A percentile compares a stretch with the other conserved stretches of the same genome.
Conservation (phyloP, 164 flowering plant genomes). For the Chimonanthus praecox region DNA sequence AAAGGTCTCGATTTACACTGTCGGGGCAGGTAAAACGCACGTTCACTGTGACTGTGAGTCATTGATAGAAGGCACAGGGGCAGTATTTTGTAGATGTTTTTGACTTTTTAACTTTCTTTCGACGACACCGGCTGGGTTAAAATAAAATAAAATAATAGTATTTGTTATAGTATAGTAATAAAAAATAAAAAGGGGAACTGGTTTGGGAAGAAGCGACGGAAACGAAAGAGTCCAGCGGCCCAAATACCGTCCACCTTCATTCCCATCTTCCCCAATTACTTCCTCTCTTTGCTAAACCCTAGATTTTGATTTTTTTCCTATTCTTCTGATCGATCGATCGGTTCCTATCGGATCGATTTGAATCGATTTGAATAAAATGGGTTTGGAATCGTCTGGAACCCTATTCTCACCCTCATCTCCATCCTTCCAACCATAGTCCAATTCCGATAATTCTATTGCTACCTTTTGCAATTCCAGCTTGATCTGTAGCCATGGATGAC, state of each 20-base stretch:
- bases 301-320: background rate
- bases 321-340: background rate
- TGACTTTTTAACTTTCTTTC: too few relatives aligned
- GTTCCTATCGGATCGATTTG: background rate
- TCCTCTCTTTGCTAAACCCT: background rate
- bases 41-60: too few relatives aligned
- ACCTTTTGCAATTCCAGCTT: background rate
- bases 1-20: too few relatives aligned
- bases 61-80: too few relatives aligned
- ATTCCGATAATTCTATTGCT: background rate
- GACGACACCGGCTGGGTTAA: too few relatives aligned
- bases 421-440: background rate
- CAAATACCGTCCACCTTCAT: background rate
- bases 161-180: too few relatives aligned
- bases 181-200: too few relatives aligned
- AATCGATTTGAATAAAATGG: constrained; percentile 30
- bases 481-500: constrained; percentile 50
- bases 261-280: background rate
- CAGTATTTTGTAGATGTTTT: too few relatives aligned
- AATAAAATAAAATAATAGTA: too few relatives aligned
- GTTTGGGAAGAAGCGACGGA: too few relatives aligned
- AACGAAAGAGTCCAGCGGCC: background rate
- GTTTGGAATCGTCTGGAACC: constrained; percentile 55
- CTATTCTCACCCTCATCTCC: background rate
- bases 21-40: too few relatives aligned